These are phyloP conservation scores for Rugonectria rugulosa DNA, from an alignment of 2,329 filamentous ascomycete species.

Conservation along the genomic window DNA sequence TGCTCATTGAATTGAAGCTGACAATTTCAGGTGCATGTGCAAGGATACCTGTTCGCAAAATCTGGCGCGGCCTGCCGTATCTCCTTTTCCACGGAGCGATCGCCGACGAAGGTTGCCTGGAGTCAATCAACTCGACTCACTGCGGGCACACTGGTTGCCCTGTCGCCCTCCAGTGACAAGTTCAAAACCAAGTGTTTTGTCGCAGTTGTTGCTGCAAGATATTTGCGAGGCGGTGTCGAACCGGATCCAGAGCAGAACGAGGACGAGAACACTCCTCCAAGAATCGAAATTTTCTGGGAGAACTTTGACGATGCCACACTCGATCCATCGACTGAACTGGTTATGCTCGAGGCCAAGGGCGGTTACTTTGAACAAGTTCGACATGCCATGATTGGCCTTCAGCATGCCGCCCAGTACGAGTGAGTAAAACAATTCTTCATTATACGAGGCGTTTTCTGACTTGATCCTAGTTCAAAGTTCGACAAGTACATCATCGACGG, in stretches of 20 bases:
- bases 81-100: conserved; percentile 72
- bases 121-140: conserved; percentile 59
- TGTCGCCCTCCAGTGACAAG: conserved; percentile 62
- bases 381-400: conserved; percentile 76
- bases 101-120: conserved; percentile 73
- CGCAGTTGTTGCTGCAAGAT: conserved; percentile 75
- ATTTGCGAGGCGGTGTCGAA: conserved; percentile 65
- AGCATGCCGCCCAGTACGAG: conserved; percentile 63
- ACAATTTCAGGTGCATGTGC: conserved; percentile 66
- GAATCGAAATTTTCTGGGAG: conserved; percentile 79
- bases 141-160: conserved; percentile 60
- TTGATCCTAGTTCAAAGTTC: conserved; percentile 59
- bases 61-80: conserved; percentile 72
- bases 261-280: conserved; percentile 57
- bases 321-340: conserved; percentile 72
- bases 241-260: conserved; percentile 49
- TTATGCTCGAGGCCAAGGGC: conserved; percentile 79
- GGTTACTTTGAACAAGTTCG: conserved; percentile 82
- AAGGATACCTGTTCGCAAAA: conserved; percentile 68
- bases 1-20: not conserved
- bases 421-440: too few relatives aligned
- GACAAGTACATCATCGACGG: conserved; percentile 65
- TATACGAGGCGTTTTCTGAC: too few relatives aligned
- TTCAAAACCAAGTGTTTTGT: conserved; percentile 73
- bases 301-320: conserved; percentile 65